Evolutionary conservation across 495 filamentous ascomycete genomes (phyloP).

Genomic region (Penicillium canescens): DNA sequence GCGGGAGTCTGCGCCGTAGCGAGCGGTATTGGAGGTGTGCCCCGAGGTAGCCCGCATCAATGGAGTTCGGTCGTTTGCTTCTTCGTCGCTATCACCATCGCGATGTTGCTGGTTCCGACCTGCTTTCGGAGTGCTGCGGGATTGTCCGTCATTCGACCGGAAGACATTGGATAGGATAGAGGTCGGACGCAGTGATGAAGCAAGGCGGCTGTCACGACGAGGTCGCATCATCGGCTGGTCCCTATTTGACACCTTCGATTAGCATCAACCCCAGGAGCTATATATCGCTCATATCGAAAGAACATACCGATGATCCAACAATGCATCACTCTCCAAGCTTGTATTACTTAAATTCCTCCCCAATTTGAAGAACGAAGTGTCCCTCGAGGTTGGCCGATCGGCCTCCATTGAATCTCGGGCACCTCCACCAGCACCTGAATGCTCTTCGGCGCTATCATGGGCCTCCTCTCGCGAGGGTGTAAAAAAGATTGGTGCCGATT

Average conservation of each 20-base stretch:
- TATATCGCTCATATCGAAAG: not conserved
- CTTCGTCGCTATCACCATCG: constrained; percentile 55
- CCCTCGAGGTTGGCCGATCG: constrained; percentile 29
- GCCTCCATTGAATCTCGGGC: constrained; percentile 28
- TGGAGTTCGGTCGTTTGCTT: constrained; percentile 42
- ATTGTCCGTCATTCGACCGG: constrained; percentile 23
- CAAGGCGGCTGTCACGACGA: constrained; percentile 60
- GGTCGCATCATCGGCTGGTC: constrained; percentile 70
- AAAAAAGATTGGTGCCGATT: constrained; percentile 45
- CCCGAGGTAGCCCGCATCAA: constrained; percentile 34
- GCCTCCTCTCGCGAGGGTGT: constrained; percentile 25
- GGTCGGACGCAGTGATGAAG: constrained; percentile 47
- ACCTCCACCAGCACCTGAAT: constrained; percentile 25
- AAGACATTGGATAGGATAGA: constrained; percentile 31
- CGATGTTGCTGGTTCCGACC: constrained; percentile 24
- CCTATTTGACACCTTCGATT: constrained; percentile 35
- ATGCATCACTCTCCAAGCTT: constrained; percentile 76
- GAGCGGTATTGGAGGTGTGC: constrained; percentile 20
- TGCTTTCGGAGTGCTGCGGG: constrained; percentile 29
- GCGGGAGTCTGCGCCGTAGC: constrained; percentile 43
- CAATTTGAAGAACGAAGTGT: constrained; percentile 58
- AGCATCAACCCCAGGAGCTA: constrained; percentile 3
- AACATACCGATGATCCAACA: constrained; percentile 76
- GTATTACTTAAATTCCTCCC: constrained; percentile 68
- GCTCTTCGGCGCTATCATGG: constrained; percentile 19